Percentiles rank a stretch among this genome's conserved stretches.
Conservation (phyloP, 495 filamentous ascomycete species). For the Trichoderma reesei region DNA sequence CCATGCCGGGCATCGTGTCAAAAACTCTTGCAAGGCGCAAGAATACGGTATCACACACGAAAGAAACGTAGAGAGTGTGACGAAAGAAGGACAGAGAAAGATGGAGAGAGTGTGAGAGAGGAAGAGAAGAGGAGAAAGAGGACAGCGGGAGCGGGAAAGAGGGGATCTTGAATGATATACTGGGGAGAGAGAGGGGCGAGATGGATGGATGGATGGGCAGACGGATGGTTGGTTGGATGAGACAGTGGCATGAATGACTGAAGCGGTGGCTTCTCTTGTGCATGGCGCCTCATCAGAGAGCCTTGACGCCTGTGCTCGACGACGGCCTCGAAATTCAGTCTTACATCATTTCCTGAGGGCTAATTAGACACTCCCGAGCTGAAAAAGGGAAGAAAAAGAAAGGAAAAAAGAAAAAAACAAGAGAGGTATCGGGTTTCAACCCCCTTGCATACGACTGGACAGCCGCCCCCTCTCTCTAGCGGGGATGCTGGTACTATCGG, state of each 20-base stretch:
- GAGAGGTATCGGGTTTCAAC: not conserved
- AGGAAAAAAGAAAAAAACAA: not conserved
- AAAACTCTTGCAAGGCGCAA: not conserved
- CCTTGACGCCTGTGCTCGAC: not conserved
- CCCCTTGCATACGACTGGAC: not conserved
- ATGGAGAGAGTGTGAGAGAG: not conserved
- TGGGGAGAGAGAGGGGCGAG: not conserved
- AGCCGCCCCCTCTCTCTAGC: not conserved
- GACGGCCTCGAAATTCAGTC: not conserved
- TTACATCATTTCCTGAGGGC: not conserved
- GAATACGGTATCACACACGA: not conserved
- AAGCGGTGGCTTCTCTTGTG: not conserved
- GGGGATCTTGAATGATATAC: not conserved
- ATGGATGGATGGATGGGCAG: not conserved
- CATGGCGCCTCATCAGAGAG: not conserved
- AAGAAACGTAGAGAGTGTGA: not conserved
- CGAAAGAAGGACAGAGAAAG: not conserved
- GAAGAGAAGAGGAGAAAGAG: not conserved
- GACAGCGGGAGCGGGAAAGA: not conserved
- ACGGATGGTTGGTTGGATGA: not conserved
- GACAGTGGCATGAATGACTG: not conserved
- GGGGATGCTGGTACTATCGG: not conserved
- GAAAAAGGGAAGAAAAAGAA: not conserved
- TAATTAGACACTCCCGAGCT: slow-evolving; percentile 2
- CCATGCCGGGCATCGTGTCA: not conserved